Base-by-base conservation (phyloP, 306 rosid genomes). In the Malus sieversii region DNA sequence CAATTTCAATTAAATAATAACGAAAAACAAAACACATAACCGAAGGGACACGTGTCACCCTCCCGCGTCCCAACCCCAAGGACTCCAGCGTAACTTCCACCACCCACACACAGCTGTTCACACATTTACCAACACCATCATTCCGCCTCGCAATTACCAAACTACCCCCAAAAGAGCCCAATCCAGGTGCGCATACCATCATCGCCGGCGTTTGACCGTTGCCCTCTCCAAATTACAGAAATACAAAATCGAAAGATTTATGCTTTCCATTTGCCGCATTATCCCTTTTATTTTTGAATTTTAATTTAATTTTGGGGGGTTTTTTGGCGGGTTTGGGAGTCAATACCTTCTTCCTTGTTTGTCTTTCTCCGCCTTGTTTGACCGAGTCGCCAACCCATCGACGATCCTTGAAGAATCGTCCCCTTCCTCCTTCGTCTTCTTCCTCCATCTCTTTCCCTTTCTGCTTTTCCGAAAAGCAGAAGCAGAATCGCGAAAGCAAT, bases 341-440 rank as follows among this genome's bases (percentile, higher is more conserved):
- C 62, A 63, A 73, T 71, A 10, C 22, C 66, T 42, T 23, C 27
- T 23, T 59, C 38, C 59, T 29, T 23, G 59, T 29, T 38, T 76
- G 22, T 57, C 73, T 40, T 77, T 80, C 84, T 69, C 80, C 78
- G 78, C 89, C 85, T 78, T 85, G 57, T 82, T 88, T 92, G 97
- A 92, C 91, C 81, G 73, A 86, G 85, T 87, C 85, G 77, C 86
- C 75, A 73, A 73, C 78, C 86, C 53, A 53, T 68, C 46, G 72
- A 83, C 78, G 81, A 82, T 70, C 60, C 5, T 57, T 55, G 45
- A 51, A 16, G 55, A 51, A 51, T 51, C 8, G 23, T 10, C 14
- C 62, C 4, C 32, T 13, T 22, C 42, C n/a, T 30, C 3, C 8
- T 14, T n/a, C 61, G 33, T 45, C 35, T 9, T 63, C 63, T 61